phyloP scores from a whole-genome alignment of 2,329 filamentous ascomycete species.

The Xylariaceae sp. region DNA sequence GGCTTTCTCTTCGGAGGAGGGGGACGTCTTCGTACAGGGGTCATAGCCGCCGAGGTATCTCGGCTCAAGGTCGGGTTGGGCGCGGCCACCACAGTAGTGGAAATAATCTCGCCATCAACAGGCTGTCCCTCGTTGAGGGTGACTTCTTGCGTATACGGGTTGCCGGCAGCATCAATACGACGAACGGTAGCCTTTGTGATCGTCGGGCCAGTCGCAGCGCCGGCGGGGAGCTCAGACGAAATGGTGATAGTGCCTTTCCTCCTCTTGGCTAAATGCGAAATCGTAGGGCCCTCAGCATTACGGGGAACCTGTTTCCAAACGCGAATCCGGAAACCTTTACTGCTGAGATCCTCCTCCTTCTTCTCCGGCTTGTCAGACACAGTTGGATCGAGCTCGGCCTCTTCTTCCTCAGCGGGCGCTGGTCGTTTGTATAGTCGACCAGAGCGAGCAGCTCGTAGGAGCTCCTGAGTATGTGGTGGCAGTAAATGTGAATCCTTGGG shows the following conservation, averaged over 20 bases:
- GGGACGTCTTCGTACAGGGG: conserved; percentile 54
- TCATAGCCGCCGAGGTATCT: conserved; percentile 45
- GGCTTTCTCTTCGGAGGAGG: conserved; percentile 76
- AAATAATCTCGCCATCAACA: conserved; percentile 76
- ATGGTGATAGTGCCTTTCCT: conserved; percentile 57
- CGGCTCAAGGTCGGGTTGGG: conserved; percentile 49
- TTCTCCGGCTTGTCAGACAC: conserved; percentile 51
- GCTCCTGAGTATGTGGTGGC: conserved; percentile 71
- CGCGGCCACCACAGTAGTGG: conserved; percentile 50
- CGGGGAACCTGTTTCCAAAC: conserved; percentile 59
- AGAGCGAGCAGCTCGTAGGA: conserved; percentile 75
- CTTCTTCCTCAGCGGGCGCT: conserved; percentile 55
- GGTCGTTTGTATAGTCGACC: conserved; percentile 71
- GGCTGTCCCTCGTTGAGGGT: conserved; percentile 73
- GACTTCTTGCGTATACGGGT: conserved; percentile 77
- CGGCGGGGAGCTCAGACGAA: conserved; percentile 46
- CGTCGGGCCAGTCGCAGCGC: conserved; percentile 46
- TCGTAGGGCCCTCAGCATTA: conserved; percentile 47
- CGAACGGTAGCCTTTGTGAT: conserved; percentile 76
- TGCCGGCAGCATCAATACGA: conserved; percentile 71
- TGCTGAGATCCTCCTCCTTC: conserved; percentile 56
- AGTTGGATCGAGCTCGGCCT: conserved; percentile 45
- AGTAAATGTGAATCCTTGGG: conserved; percentile 78
- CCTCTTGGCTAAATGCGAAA: conserved; percentile 56
- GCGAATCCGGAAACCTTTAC: conserved; percentile 50